Conservation (phyloP, 441 rosid genomes). For the Adansonia rubrostipa region DNA sequence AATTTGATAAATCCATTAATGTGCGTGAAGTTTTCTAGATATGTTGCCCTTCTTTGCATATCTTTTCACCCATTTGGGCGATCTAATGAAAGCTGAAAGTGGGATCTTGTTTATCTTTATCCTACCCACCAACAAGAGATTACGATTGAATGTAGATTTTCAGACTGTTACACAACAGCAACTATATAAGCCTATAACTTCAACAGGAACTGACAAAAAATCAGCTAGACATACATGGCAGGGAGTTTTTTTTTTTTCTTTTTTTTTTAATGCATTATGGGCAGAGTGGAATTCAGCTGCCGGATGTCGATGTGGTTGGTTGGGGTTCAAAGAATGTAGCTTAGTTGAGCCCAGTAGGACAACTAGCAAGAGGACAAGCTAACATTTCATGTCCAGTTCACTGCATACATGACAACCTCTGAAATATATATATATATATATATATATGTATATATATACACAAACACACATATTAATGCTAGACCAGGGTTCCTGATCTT, state of each 20-base stretch:
- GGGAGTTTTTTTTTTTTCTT: too few relatives aligned
- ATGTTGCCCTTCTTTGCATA: constrained; percentile 25
- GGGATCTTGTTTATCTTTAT: constrained; percentile 18
- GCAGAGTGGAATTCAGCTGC: constrained; percentile 25
- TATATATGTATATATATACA: too few relatives aligned
- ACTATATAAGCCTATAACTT: constrained; percentile 3
- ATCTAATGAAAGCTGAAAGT: constrained; percentile 23
- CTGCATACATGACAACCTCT: neutral
- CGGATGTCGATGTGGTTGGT: constrained; percentile 3
- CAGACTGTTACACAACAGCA: constrained; percentile 8
- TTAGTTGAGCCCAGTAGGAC: constrained; percentile 27
- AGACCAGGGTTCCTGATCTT: too few relatives aligned
- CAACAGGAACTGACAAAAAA: constrained; percentile 1
- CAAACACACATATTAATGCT: too few relatives aligned
- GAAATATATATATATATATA: neutral
- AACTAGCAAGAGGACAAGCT: constrained; percentile 19
- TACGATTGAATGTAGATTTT: constrained; percentile 27
- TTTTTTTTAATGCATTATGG: constrained; percentile 1
- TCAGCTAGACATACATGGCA: neutral
- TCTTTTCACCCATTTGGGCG: neutral
- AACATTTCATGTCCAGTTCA: neutral
- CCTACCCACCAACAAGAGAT: constrained; percentile 29
- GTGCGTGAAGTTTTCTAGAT: neutral
- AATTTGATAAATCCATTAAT: neutral
- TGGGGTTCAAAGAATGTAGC: constrained; percentile 31